These are phyloP conservation scores for Saccharomyces jurei DNA, from an alignment of 805 yeast species.

Conservation along the genomic window DNA sequence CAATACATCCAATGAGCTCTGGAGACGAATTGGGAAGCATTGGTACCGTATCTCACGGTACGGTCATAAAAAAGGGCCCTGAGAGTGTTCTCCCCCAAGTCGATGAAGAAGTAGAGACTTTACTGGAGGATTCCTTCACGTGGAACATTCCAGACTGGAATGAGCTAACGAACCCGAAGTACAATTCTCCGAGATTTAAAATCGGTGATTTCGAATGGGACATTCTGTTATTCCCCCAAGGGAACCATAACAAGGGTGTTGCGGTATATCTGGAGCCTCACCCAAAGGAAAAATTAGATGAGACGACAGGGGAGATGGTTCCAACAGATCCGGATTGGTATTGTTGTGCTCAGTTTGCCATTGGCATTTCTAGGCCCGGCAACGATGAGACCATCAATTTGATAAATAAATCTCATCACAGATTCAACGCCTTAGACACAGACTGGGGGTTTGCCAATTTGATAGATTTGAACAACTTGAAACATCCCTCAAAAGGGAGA, in stretches of 20 bases:
- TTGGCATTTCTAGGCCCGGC: constrained; percentile 74
- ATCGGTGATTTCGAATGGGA: constrained; percentile 64
- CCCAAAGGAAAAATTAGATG: constrained; percentile 22
- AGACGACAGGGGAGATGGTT: constrained; percentile 22
- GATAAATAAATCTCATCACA: constrained; percentile 60
- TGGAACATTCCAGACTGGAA: constrained; percentile 49
- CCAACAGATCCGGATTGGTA: constrained; percentile 56
- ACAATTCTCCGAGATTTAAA: constrained; percentile 38
- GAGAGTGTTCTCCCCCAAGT: constrained; percentile 12
- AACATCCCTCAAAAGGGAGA: constrained; percentile 32
- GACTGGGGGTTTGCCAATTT: constrained; percentile 96
- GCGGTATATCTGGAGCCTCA: constrained; percentile 80
- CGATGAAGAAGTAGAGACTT: constrained; percentile 17
- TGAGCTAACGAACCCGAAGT: constrained; percentile 32
- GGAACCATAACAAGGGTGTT: constrained; percentile 50
- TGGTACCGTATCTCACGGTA: constrained; percentile 2
- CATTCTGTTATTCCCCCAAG: constrained; percentile 68
- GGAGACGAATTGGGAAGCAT: background rate
- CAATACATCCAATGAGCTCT: background rate
- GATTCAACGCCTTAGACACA: constrained; percentile 66
- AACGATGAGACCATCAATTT: constrained; percentile 51
- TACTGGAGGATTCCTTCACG: constrained; percentile 33
- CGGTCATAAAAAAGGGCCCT: constrained; percentile 1
- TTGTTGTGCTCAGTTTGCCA: constrained; percentile 85
- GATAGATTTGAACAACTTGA: constrained; percentile 46